A percentile compares a stretch with the other conserved stretches of the same genome.
Conservation (phyloP, 495 filamentous ascomycete species). For the Cercophora scortea region DNA sequence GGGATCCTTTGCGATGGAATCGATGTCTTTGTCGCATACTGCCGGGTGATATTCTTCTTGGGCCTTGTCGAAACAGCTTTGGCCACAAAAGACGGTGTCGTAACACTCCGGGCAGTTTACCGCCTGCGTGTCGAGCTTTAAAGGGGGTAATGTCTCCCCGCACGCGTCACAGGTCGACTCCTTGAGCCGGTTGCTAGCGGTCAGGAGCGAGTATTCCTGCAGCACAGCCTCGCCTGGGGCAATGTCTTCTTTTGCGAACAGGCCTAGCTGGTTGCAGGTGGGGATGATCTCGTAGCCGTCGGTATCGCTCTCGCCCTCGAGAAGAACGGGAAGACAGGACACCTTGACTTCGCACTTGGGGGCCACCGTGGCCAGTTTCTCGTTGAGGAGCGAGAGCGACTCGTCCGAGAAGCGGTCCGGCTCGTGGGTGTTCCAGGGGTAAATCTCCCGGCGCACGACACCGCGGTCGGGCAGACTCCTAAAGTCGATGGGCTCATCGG, state of each 20-base stretch:
- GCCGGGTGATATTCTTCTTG: conserved; percentile 72
- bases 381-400: conserved; percentile 60
- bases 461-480: conserved; percentile 61
- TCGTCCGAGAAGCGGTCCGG: conserved; percentile 71
- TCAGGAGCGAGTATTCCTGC: conserved; percentile 69
- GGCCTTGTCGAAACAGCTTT: conserved; percentile 63
- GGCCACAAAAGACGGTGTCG: conserved; percentile 81
- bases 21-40: conserved; percentile 76
- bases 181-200: conserved; percentile 73
- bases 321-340: conserved; percentile 61
- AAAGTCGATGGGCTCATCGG: conserved; percentile 36
- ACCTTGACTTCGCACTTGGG: conserved; percentile 66
- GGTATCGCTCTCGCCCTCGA: conserved; percentile 36
- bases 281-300: conserved; percentile 38
- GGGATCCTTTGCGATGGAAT: conserved; percentile 72
- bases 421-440: conserved; percentile 89
- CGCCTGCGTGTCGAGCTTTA: conserved; percentile 35
- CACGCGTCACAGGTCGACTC: conserved; percentile 81
- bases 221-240: conserved; percentile 68
- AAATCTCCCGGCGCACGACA: conserved; percentile 74
- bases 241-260: conserved; percentile 83
- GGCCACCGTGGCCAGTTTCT: conserved; percentile 53
- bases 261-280: conserved; percentile 69
- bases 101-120: conserved; percentile 67
- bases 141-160: conserved; percentile 62